phyloP scores from a whole-genome alignment of 2,329 filamentous ascomycete species.

The Epichloe elymi region DNA sequence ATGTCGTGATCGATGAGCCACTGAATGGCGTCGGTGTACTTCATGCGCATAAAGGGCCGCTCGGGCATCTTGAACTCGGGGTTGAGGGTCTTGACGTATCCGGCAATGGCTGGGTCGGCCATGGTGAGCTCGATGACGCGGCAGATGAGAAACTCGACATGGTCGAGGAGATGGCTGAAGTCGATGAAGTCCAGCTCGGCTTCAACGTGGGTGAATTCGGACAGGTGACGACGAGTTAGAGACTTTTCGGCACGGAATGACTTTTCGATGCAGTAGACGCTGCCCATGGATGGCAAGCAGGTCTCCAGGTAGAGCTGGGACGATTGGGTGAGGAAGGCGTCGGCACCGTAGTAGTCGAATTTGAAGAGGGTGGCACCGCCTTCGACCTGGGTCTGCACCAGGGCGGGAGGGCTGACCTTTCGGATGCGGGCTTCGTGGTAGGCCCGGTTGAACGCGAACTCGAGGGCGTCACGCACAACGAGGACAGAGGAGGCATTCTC shows the following conservation, averaged over 20 bases:
- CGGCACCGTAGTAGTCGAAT: slow-evolving; percentile 79
- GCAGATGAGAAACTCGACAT: slow-evolving; percentile 80
- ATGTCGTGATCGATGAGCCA: slow-evolving; percentile 90
- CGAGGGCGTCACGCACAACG: slow-evolving; percentile 70
- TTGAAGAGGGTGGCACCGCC: slow-evolving; percentile 84
- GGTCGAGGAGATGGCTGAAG: slow-evolving; percentile 75
- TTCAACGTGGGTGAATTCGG: slow-evolving; percentile 95
- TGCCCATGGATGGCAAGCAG: slow-evolving; percentile 74
- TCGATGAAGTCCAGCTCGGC: slow-evolving; percentile 92
- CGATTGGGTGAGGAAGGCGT: slow-evolving; percentile 89
- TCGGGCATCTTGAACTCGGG: slow-evolving; percentile 71
- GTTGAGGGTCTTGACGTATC: slow-evolving; percentile 75
- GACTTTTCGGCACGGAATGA: slow-evolving; percentile 98
- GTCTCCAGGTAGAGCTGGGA: slow-evolving; percentile 97
- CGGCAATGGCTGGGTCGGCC: slow-evolving; percentile 57
- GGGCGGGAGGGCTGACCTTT: slow-evolving; percentile 78
- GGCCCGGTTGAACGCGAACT: slow-evolving; percentile 65
- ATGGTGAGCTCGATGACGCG: slow-evolving; percentile 69
- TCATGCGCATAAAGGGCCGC: slow-evolving; percentile 88
- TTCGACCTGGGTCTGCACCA: slow-evolving; percentile 92
- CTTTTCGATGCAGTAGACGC: slow-evolving; percentile 96
- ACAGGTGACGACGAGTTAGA: slow-evolving; percentile 82
- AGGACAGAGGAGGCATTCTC: slow-evolving; percentile 76
- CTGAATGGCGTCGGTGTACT: slow-evolving; percentile 83
- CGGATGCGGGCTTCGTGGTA: slow-evolving; percentile 67